Percentiles rank a stretch among this genome's conserved stretches.
Evolutionary conservation across 73 alveolate genomes (phyloP).

Genomic region (Blepharisma japonicum): DNA sequence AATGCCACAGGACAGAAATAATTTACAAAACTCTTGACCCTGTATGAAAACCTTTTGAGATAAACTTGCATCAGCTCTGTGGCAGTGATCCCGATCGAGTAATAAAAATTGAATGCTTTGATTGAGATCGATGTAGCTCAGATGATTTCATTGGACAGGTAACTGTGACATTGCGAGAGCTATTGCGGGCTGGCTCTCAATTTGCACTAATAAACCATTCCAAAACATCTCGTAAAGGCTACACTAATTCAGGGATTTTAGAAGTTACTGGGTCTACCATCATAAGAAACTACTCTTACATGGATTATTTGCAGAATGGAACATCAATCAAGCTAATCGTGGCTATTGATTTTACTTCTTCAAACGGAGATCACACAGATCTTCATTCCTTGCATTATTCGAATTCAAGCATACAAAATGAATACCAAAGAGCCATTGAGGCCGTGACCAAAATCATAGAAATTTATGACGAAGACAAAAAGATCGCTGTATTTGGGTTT

Average conservation of each 20-base stretch:
- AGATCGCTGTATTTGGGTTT: slow-evolving; percentile 79
- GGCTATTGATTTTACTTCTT: slow-evolving; percentile 81
- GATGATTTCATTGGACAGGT: slow-evolving; percentile 48
- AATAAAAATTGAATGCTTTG: slow-evolving; percentile 55
- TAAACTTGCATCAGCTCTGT: slow-evolving; percentile 56
- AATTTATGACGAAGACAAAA: slow-evolving; percentile 76
- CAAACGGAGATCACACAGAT: slow-evolving; percentile 57
- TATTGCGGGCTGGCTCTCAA: background rate
- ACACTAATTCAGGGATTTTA: slow-evolving; percentile 14
- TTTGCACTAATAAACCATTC: background rate
- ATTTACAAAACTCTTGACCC: background rate
- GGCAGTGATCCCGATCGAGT: slow-evolving; percentile 63
- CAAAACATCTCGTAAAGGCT: background rate
- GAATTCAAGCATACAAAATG: slow-evolving; percentile 9
- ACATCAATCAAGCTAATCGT: slow-evolving; percentile 68
- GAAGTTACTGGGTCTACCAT: background rate
- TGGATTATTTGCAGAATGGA: slow-evolving; percentile 78
- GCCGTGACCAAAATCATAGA: slow-evolving; percentile 68
- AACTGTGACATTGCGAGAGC: slow-evolving; percentile 39
- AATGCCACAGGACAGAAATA: too few species aligned
- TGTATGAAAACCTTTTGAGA: slow-evolving; percentile 50
- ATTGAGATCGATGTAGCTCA: slow-evolving; percentile 45
- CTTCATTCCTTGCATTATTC: slow-evolving; percentile 57
- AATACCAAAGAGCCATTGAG: slow-evolving; percentile 68
- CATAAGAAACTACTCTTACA: slow-evolving; percentile 24